These are phyloP conservation scores for Botrytis pseudocinerea DNA, from an alignment of 2,329 filamentous ascomycete genomes.

Conservation along the genomic window DNA sequence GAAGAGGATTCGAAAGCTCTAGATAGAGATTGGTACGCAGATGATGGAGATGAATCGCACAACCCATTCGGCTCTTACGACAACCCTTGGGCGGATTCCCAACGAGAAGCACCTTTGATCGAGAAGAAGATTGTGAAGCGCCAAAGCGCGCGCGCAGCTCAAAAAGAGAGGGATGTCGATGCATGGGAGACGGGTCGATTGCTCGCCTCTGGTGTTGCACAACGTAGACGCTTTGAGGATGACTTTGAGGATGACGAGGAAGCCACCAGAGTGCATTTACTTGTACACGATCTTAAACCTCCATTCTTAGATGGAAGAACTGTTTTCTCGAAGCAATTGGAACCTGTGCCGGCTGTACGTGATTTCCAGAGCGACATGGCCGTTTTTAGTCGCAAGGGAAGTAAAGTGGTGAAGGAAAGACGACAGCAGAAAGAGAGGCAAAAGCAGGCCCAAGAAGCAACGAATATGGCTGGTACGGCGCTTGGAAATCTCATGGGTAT, in stretches of 20 bases:
- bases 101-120: constrained; percentile 71
- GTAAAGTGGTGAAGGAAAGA: constrained; percentile 86
- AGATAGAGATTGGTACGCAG: constrained; percentile 91
- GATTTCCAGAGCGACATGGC: constrained; percentile 99
- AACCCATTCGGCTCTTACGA: constrained; percentile 84
- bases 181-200: constrained; percentile 99
- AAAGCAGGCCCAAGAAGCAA: constrained; percentile 92
- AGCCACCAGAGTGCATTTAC: constrained; percentile 79
- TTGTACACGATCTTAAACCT: constrained; percentile 90
- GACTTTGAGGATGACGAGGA: constrained; percentile 93
- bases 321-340: constrained; percentile 95
- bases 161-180: constrained; percentile 92
- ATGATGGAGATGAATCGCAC: constrained; percentile 88
- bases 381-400: constrained; percentile 94
- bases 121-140: constrained; percentile 78
- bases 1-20: constrained; percentile 72
- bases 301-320: constrained; percentile 94
- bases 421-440: constrained; percentile 90
- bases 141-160: constrained; percentile 72
- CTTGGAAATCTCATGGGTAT: constrained; percentile 94
- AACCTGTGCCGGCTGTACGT: constrained; percentile 88
- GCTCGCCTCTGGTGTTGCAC: constrained; percentile 93
- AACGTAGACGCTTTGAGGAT: constrained; percentile 75
- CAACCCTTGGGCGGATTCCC: constrained; percentile 66
- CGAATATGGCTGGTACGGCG: constrained; percentile 86